These are phyloP conservation scores for Fusarium lyarnte DNA, from an alignment of 2,329 filamentous ascomycete genomes.

Conservation along the genomic window DNA sequence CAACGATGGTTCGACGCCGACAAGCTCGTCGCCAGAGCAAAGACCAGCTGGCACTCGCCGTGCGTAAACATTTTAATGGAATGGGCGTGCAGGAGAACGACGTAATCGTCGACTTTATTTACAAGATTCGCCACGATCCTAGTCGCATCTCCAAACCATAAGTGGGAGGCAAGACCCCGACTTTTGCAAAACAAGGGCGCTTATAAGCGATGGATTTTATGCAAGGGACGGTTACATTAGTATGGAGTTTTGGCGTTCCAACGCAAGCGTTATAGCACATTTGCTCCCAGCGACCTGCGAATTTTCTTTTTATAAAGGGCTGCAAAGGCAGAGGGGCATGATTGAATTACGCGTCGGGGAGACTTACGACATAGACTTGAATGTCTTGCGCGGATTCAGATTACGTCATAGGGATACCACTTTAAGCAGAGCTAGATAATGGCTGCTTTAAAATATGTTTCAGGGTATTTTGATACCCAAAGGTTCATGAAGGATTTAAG, in stretches of 20 bases:
- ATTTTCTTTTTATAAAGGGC: constrained; percentile 16
- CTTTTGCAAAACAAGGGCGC: constrained; percentile 22
- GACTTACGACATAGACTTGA: constrained; percentile 19
- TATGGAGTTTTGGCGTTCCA: constrained; percentile 34
- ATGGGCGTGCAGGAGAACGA: constrained; percentile 83
- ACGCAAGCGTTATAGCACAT: constrained; percentile 15
- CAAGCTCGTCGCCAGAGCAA: constrained; percentile 74
- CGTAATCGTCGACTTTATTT: constrained; percentile 81
- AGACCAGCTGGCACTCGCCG: constrained; percentile 75
- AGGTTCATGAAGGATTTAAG: neutral
- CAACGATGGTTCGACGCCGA: constrained; percentile 76
- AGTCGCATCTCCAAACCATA: constrained; percentile 42
- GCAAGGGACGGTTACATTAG: constrained; percentile 20
- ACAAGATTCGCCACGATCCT: constrained; percentile 64
- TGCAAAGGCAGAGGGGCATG: constrained; percentile 23
- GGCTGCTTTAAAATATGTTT: neutral
- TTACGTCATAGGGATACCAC: constrained; percentile 40
- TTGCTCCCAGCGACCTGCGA: constrained; percentile 11
- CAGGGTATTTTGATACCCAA: neutral
- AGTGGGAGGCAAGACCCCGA: constrained; percentile 1
- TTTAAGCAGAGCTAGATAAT: constrained; percentile 19
- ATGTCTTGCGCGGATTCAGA: constrained; percentile 28
- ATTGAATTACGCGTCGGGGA: constrained; percentile 19
- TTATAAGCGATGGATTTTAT: constrained; percentile 5
- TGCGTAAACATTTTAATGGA: constrained; percentile 86